Evolutionary conservation across 2,329 filamentous ascomycete genomes (phyloP), one percentile per base, ranked within the genome.

Genomic region (Aureobasidium sp.): DNA sequence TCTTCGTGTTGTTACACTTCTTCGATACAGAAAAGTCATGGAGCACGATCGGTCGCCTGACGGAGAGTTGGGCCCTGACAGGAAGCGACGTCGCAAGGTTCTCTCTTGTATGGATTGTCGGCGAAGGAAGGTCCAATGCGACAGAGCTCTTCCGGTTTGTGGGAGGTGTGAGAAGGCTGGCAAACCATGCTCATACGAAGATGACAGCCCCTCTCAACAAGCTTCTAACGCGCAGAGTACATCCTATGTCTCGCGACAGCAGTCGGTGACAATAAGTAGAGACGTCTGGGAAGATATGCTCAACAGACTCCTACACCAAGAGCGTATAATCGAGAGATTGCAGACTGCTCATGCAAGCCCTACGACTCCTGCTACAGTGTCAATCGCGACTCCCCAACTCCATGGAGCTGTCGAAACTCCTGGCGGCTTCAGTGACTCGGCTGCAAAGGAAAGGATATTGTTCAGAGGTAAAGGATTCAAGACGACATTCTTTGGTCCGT

Each of bases 91-190:
- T 62, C 71, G 77, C 21, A 79, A 78, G 66, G 77, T 78, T 16
- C 67, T 79, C 9, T 79, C 77, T 2, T 79, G 77, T 64, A 77
- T 75, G 64, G 74, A 77, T 13, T 79, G 77, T 69, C 73, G 77
- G 55, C 72, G 72, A 47, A 71, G 77, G n/a, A 79, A 78, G 65
- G 73, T 79, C 65, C 77, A 78, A 65, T 79, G 77, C 65, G 77
- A 79, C 65, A 74, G 77, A 42, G 69, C 73, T 5, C 73, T 75
- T 64, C 77, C 77, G 37, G 72, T 77, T 2, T 79, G 77, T 61
- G 73, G 74, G 41, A 70, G 77, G 45, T 79, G 77, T 61, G 70
- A 73, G 27, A 78, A 74, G 63, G 74, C 75, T 48, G 77, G 77
- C 47, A 69, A 77, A 62, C 69, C 73, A 49, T 79, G 77, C 48